Evolutionary conservation across 2,329 filamentous ascomycete species (phyloP).

Genomic region (Verticillium dahliae): DNA sequence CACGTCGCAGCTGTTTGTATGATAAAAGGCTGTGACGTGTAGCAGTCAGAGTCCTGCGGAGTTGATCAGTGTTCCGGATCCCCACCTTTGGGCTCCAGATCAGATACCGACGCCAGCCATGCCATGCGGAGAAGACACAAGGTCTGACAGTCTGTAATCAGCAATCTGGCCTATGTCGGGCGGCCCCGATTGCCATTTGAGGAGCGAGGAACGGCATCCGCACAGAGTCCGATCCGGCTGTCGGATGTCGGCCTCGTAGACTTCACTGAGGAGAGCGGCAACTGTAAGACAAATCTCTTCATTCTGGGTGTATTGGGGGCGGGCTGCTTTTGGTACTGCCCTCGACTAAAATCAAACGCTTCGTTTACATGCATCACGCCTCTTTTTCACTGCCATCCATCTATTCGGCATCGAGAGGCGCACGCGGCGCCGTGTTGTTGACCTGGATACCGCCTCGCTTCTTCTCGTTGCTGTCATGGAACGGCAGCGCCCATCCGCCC

Average conservation of each 20-base stretch:
- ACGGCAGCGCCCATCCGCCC: slow-evolving; percentile 80
- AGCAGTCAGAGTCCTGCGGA: background rate
- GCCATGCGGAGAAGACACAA: background rate
- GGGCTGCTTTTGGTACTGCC: background rate
- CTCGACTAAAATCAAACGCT: background rate
- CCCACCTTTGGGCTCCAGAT: background rate
- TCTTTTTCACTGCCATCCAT: background rate
- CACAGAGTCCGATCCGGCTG: background rate
- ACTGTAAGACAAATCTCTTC: too few species aligned
- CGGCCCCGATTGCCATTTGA: background rate
- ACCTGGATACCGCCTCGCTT: slow-evolving; percentile 89
- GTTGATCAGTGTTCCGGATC: background rate
- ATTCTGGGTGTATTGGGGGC: background rate
- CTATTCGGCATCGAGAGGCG: slow-evolving; percentile 72
- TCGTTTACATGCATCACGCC: background rate
- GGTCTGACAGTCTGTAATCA: background rate
- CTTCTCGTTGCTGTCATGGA: slow-evolving; percentile 74
- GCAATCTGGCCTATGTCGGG: background rate
- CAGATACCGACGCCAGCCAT: background rate
- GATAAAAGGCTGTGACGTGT: background rate
- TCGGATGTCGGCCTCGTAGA: background rate
- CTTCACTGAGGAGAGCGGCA: too few species aligned
- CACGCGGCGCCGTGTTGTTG: slow-evolving; percentile 68
- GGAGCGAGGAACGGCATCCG: background rate
- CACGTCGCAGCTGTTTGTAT: background rate